phyloP scores from a whole-genome alignment of 2,329 filamentous ascomycete species.

The Xylaria sp. region DNA sequence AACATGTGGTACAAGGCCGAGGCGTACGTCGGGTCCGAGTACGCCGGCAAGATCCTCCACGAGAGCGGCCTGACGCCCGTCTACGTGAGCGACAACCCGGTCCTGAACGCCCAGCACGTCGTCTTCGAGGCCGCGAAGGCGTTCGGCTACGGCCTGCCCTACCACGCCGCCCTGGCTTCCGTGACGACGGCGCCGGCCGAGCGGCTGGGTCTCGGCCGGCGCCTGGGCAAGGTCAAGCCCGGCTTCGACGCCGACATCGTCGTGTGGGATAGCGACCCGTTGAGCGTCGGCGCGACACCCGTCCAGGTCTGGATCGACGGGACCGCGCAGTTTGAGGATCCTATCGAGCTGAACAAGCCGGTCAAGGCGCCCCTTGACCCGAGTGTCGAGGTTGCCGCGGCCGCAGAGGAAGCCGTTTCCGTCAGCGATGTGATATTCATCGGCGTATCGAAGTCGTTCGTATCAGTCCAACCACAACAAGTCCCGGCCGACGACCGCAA shows the following conservation, averaged over 20 bases:
- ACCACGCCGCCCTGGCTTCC: conserved; percentile 60
- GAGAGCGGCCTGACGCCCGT: conserved; percentile 67
- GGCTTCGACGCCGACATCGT: conserved; percentile 65
- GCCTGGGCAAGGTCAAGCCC: conserved; percentile 63
- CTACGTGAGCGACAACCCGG: conserved; percentile 73
- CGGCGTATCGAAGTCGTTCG: conserved; percentile 55
- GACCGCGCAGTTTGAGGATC: conserved; percentile 57
- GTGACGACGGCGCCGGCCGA: conserved; percentile 63
- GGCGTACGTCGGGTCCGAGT: conserved; percentile 65
- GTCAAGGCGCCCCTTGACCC: conserved; percentile 42
- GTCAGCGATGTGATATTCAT: conserved; percentile 54
- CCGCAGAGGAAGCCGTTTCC: conserved; percentile 45
- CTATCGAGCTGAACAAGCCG: conserved; percentile 58
- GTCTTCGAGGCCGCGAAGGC: conserved; percentile 66
- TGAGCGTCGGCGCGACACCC: conserved; percentile 61
- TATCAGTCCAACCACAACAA: conserved; percentile 43
- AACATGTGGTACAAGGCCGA: conserved; percentile 76
- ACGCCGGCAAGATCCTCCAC: conserved; percentile 67
- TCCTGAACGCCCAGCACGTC: conserved; percentile 70
- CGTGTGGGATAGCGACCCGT: conserved; percentile 65
- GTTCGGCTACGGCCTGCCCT: conserved; percentile 62
- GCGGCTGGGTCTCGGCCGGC: conserved; percentile 57
- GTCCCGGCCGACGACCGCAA: conserved; percentile 29
- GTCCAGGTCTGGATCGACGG: conserved; percentile 68
- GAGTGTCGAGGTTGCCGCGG: conserved; percentile 43